Percentiles rank a stretch among this genome's conserved stretches.
Evolutionary conservation across 352 stramenopile genomes (phyloP).

Genomic region (Plasmopara halstedii): DNA sequence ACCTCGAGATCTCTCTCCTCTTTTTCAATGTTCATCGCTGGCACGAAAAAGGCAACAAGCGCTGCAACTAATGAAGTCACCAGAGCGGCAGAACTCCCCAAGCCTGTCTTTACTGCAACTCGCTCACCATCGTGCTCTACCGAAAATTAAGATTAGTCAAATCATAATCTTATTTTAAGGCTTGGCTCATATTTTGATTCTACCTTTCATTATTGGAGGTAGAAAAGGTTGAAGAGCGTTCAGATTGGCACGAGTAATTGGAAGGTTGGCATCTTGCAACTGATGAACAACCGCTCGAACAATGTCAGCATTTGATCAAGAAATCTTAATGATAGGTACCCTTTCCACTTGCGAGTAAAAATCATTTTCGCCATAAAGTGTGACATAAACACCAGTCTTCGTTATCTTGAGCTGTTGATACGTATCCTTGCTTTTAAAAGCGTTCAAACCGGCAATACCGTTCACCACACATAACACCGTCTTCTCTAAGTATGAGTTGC

Average conservation of each 20-base stretch:
- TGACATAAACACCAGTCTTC: conserved; percentile 47
- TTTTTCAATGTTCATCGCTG: conserved; percentile 15
- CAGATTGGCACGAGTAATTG: conserved; percentile 59
- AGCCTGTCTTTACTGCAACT: conserved; percentile 90
- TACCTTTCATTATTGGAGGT: conserved; percentile 57
- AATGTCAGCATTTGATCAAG: background rate
- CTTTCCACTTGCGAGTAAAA: conserved; percentile 92
- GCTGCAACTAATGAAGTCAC: conserved; percentile 92
- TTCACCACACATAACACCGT: conserved; percentile 75
- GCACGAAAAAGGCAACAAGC: conserved; percentile 82
- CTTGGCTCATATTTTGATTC: background rate
- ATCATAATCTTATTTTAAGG: background rate
- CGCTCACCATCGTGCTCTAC: conserved; percentile 33
- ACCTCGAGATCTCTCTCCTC: conserved; percentile 30
- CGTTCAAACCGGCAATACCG: conserved; percentile 36
- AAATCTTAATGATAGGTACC: conserved; percentile 13
- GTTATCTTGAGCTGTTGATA: conserved; percentile 19
- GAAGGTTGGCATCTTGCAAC: conserved; percentile 54
- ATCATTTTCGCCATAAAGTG: conserved; percentile 92
- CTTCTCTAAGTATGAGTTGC: conserved; percentile 90
- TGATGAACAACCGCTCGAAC: conserved; percentile 18
- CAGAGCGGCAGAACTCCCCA: conserved; percentile 93
- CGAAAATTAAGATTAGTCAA: too few species aligned
- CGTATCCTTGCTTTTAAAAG: conserved; percentile 10
- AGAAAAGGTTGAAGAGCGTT: conserved; percentile 78